A percentile compares a stretch with the other conserved stretches of the same genome.
Evolutionary conservation across 345 rosid species (phyloP).

Genomic region (Euphorbia peplus): DNA sequence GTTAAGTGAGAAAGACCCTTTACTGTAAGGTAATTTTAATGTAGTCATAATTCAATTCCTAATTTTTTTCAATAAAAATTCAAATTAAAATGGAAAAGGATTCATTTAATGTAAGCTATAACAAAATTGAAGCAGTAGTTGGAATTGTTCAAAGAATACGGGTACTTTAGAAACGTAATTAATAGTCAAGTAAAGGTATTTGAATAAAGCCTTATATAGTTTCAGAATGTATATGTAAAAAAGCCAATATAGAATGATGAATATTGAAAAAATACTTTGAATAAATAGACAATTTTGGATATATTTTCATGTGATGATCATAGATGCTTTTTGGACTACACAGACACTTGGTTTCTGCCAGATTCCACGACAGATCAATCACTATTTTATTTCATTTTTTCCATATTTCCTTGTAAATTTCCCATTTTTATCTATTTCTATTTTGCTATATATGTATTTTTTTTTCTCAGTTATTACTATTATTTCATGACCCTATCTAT

Average conservation of each 20-base stretch:
- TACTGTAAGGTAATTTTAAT: too few species aligned
- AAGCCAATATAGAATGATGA: neutral
- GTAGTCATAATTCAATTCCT: too few species aligned
- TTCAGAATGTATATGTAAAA: neutral
- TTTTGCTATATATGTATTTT: too few species aligned
- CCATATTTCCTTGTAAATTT: neutral
- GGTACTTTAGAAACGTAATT: neutral
- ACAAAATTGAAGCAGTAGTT: too few species aligned
- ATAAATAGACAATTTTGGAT: constrained; percentile 2
- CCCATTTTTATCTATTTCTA: neutral
- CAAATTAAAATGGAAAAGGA: too few species aligned
- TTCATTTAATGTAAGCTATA: too few species aligned
- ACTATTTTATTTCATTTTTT: neutral
- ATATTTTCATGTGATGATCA: neutral
- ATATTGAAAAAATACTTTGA: neutral
- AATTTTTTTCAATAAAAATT: too few species aligned
- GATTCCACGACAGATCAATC: neutral
- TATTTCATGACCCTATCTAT: too few species aligned
- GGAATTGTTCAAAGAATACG: neutral
- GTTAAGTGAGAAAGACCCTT: too few species aligned
- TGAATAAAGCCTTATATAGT: neutral
- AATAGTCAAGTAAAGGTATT: neutral
- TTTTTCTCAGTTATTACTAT: too few species aligned
- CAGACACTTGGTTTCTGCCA: neutral
- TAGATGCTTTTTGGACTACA: neutral